phyloP scores from a whole-genome alignment of 495 filamentous ascomycete species.

The Xylaria bambusicola region DNA sequence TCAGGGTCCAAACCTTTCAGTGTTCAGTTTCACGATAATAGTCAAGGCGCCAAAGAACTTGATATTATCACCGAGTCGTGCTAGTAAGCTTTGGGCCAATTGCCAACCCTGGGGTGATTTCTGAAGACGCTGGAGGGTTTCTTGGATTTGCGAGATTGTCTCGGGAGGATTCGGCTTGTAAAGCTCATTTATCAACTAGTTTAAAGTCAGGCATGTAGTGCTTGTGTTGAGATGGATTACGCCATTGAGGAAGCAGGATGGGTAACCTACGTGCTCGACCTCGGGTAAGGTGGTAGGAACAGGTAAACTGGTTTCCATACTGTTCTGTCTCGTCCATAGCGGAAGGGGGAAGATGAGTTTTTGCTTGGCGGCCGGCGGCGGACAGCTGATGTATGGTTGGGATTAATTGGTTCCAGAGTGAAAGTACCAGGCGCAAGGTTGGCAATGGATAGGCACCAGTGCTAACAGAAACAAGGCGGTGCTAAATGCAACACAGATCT shows the following conservation, averaged over 20 bases:
- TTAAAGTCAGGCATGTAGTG: slow-evolving; percentile 15
- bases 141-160: slow-evolving; percentile 68
- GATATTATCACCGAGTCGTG: slow-evolving; percentile 65
- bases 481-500: neutral
- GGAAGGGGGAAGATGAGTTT: slow-evolving; percentile 13
- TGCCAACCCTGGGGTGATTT: slow-evolving; percentile 80
- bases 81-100: slow-evolving; percentile 72
- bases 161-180: slow-evolving; percentile 68
- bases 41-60: slow-evolving; percentile 94
- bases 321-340: slow-evolving; percentile 30
- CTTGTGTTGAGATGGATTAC: no score
- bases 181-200: slow-evolving; percentile 63
- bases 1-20: slow-evolving; percentile 62
- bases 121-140: slow-evolving; percentile 75
- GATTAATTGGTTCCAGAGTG: neutral
- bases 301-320: slow-evolving; percentile 27
- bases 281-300: slow-evolving; percentile 29
- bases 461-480: neutral
- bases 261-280: slow-evolving; percentile 29
- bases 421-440: neutral
- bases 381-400: neutral
- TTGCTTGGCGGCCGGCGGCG: slow-evolving; percentile 6
- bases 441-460: neutral
- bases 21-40: slow-evolving; percentile 88
- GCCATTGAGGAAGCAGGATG: neutral